Conservation (phyloP, 306 rosid species). For the Geum urbanum region DNA sequence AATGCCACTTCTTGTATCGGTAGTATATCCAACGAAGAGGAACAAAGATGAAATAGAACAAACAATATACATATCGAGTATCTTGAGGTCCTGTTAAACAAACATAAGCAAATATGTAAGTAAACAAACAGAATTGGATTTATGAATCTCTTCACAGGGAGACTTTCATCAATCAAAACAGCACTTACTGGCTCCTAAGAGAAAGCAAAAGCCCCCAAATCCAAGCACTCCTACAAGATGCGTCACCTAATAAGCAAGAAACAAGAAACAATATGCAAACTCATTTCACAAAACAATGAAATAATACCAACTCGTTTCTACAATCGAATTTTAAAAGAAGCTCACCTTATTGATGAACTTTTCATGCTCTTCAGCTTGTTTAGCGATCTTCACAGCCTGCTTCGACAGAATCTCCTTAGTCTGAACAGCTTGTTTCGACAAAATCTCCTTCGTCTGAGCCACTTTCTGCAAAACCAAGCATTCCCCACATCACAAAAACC, state of each 20-base stretch:
- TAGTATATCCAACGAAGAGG: slow-evolving; percentile 97
- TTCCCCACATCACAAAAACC: slow-evolving; percentile 25
- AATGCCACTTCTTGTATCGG: slow-evolving; percentile 95
- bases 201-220: slow-evolving; percentile 87
- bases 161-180: slow-evolving; percentile 16
- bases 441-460: slow-evolving; percentile 56
- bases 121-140: slow-evolving; percentile 1
- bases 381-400: slow-evolving; percentile 78
- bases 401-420: slow-evolving; percentile 61
- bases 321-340: not conserved
- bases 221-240: slow-evolving; percentile 73
- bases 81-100: slow-evolving; percentile 79
- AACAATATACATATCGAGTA: slow-evolving; percentile 68
- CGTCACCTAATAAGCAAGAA: slow-evolving; percentile 49
- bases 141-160: not conserved
- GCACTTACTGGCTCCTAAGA: slow-evolving; percentile 70
- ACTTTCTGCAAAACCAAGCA: slow-evolving; percentile 44
- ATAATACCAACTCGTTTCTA: not conserved
- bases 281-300: not conserved
- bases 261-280: too few relatives aligned
- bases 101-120: not conserved
- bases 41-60: slow-evolving; percentile 76
- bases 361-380: slow-evolving; percentile 87
- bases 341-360: slow-evolving; percentile 74
- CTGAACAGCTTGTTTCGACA: slow-evolving; percentile 77